These are phyloP conservation scores for Aspergillus niger DNA, from an alignment of 2,329 filamentous ascomycete genomes.

Conservation along the genomic window DNA sequence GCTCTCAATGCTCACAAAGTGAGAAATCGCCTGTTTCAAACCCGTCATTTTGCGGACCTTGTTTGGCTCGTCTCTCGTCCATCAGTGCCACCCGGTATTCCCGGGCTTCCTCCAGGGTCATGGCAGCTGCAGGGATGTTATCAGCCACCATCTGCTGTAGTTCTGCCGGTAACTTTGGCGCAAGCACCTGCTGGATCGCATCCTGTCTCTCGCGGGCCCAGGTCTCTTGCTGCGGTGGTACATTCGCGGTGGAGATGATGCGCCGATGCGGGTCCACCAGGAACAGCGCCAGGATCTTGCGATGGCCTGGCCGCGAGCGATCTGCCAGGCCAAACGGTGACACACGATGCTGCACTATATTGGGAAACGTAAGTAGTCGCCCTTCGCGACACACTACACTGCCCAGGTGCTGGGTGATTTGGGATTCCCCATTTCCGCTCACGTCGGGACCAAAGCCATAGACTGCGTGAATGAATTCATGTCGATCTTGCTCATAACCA, in stretches of 20 bases:
- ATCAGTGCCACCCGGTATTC: constrained; percentile 42
- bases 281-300: constrained; percentile 31
- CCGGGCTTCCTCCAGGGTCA: constrained; percentile 41
- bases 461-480: neutral
- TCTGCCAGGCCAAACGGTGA: constrained; percentile 25
- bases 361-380: constrained; percentile 15
- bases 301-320: constrained; percentile 23
- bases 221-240: constrained; percentile 24
- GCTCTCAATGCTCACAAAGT: constrained; percentile 22
- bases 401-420: constrained; percentile 3
- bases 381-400: constrained; percentile 6
- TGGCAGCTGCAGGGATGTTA: neutral
- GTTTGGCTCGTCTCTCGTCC: constrained; percentile 35
- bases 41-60: constrained; percentile 10
- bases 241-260: constrained; percentile 30
- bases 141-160: neutral
- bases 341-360: constrained; percentile 25
- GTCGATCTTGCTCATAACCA: neutral
- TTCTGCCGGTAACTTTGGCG: neutral
- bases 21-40: constrained; percentile 19
- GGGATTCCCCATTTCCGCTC: neutral
- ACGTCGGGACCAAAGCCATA: constrained; percentile 11
- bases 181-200: neutral
- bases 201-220: neutral
- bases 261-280: constrained; percentile 28